Conservation (phyloP, 208 protist genomes). For the Endotrypanum monterogeii region DNA sequence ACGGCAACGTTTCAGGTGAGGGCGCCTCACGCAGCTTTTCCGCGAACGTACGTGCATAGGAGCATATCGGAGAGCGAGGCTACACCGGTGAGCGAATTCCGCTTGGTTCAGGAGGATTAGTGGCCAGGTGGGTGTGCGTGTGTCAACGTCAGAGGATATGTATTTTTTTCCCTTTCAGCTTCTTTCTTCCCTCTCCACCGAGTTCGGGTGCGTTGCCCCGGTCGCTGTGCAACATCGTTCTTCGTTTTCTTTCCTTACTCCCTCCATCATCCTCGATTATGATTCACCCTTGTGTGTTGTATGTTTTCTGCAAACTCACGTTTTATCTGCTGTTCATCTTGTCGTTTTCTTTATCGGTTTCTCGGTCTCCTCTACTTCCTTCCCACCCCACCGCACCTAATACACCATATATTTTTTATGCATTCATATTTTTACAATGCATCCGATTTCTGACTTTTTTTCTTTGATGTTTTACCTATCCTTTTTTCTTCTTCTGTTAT, state of each 20-base stretch:
- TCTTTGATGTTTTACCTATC: too few species aligned
- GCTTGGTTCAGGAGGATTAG: too few species aligned
- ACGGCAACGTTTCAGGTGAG: conserved; percentile 26
- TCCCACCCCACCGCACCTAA: background rate
- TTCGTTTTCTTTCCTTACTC: background rate
- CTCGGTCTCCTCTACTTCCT: too few species aligned
- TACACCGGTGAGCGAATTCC: conserved; percentile 27
- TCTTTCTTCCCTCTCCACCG: background rate
- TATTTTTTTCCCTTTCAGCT: background rate
- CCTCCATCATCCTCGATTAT: background rate
- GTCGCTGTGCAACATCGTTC: background rate
- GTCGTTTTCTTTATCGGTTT: background rate
- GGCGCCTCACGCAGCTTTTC: conserved; percentile 32
- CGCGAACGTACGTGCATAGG: conserved; percentile 21
- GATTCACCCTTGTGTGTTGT: background rate
- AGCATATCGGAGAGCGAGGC: conserved; percentile 21
- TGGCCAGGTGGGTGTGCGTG: background rate
- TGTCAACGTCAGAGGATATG: background rate
- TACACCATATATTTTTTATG: background rate
- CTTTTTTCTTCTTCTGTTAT: background rate
- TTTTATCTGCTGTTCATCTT: background rate
- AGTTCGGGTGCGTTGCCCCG: background rate
- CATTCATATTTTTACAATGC: too few species aligned
- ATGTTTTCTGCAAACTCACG: background rate
- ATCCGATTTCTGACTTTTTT: too few species aligned